Conservation (phyloP, 306 rosid species). For the Begonia masoniana region DNA sequence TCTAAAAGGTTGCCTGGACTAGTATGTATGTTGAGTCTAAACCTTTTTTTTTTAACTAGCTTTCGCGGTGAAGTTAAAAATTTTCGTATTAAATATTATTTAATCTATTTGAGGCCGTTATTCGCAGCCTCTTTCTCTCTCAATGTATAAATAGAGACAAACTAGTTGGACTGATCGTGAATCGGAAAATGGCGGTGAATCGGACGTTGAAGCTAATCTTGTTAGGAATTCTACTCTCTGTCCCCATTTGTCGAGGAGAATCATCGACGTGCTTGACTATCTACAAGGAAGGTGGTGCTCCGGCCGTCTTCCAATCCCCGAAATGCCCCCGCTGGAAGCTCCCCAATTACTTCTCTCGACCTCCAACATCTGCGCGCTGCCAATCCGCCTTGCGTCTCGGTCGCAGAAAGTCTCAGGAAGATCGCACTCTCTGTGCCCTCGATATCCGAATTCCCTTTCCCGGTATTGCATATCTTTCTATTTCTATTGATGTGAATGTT, state of each 20-base stretch:
- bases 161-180: too few relatives aligned
- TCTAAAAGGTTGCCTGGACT: too few relatives aligned
- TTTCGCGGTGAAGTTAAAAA: too few relatives aligned
- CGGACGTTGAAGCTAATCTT: too few relatives aligned
- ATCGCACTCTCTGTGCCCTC: constrained; percentile 72
- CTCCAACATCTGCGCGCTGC: constrained; percentile 39
- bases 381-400: constrained; percentile 63
- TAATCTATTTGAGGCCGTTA: constrained; percentile 24
- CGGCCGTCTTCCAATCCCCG: constrained; percentile 80
- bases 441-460: constrained; percentile 78
- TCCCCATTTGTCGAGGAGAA: constrained; percentile 19
- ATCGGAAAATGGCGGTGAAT: too few relatives aligned
- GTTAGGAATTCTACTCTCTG: too few relatives aligned
- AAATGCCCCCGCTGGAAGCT: constrained; percentile 93
- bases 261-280: constrained; percentile 80
- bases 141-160: too few relatives aligned
- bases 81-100: too few relatives aligned
- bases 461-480: constrained; percentile 16
- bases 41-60: too few relatives aligned
- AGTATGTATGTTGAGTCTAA: too few relatives aligned
- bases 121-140: too few relatives aligned
- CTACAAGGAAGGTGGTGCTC: constrained; percentile 78
- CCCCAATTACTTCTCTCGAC: constrained; percentile 26
- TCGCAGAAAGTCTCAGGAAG: constrained; percentile 62
- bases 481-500: background rate